Base-by-base conservation (phyloP, 345 rosid species). In the Lepidium sativum region DNA sequence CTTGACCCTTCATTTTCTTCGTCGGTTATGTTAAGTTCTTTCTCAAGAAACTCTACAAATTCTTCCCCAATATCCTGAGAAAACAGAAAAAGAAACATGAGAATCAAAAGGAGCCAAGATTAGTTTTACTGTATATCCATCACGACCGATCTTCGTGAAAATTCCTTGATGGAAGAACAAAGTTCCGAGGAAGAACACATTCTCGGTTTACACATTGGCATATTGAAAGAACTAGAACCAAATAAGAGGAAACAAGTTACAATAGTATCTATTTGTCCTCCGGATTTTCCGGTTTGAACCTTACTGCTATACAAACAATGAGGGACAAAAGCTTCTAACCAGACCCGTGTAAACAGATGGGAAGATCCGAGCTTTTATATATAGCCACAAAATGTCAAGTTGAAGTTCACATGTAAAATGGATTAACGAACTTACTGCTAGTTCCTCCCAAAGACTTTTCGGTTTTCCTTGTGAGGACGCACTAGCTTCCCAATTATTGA, bases 381-480 rank as follows among this genome's bases (percentile, higher is more conserved):
- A 44, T 32, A 67, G 20, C 47, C 32, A 67, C 2, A 2, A 15
- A 21, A 21, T 54, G 7, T 53, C 33, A 42, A 53, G 21, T 53
- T 32, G 0, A 33, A 23, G 17, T 35, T 11, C 52, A 35, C 25
- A 20, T 11, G 13, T 42, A 34, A n/a, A 9, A 55, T 1, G 7
- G 11, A 55, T 15, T 25, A 33, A 7, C 10, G 15, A 21, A 5
- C 91, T 58, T 80, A 89, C 97, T 66, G 86, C 80, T 57, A 92
- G 67, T 78, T 92, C 98, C 71, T 92, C 98, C 98, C 98, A 92
- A 18, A 92, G 86, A 81, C 96, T 86, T 80, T 84, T 92, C 0
- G 97, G 97, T 73, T 81, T 87, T 55, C 86, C 97, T 42, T 87
- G 83, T 4, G 91, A 76, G 50, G 96, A 76, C 13, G 81, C 81